Evolutionary conservation across 805 yeast species (phyloP).

Genomic region (Wickerhamiella nectarea): DNA sequence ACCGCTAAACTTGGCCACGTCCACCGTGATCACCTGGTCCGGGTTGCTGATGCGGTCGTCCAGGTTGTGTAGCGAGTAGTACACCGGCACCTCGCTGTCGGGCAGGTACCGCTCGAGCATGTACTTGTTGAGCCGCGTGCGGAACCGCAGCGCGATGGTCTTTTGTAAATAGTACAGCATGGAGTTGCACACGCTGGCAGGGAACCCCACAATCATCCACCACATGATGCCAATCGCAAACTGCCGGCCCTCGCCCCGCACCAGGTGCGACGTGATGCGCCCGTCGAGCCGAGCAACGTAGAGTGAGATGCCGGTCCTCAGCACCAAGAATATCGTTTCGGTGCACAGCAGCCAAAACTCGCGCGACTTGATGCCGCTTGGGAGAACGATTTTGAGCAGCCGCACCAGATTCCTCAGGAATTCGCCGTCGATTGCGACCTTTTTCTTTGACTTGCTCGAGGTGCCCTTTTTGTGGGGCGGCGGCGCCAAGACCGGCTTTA

Average conservation of each 20-base stretch:
- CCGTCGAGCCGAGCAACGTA: constrained; percentile 84
- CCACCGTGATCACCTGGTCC: constrained; percentile 72
- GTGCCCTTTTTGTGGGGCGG: too few relatives aligned
- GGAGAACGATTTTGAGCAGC: constrained; percentile 25
- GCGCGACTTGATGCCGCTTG: constrained; percentile 21
- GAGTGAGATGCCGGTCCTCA: constrained; percentile 61
- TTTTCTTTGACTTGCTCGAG: constrained; percentile 6
- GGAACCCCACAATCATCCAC: constrained; percentile 80
- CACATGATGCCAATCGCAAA: constrained; percentile 49
- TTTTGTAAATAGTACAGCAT: constrained; percentile 34
- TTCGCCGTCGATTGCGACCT: constrained; percentile 24
- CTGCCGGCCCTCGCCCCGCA: constrained; percentile 49
- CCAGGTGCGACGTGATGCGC: constrained; percentile 63
- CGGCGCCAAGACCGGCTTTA: not conserved
- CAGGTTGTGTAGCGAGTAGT: constrained; percentile 57
- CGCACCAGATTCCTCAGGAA: constrained; percentile 22
- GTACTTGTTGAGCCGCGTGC: constrained; percentile 49
- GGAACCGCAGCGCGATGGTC: constrained; percentile 32
- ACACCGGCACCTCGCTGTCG: constrained; percentile 48
- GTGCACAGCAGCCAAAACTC: constrained; percentile 30
- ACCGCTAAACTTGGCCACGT: constrained; percentile 57
- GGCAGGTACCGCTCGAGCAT: constrained; percentile 64
- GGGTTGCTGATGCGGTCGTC: constrained; percentile 51
- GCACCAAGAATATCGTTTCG: constrained; percentile 47
- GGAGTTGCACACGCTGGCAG: constrained; percentile 71